Evolutionary conservation across 148 eudicot genomes (phyloP).

Genomic region (Fagopyrum esculentum): DNA sequence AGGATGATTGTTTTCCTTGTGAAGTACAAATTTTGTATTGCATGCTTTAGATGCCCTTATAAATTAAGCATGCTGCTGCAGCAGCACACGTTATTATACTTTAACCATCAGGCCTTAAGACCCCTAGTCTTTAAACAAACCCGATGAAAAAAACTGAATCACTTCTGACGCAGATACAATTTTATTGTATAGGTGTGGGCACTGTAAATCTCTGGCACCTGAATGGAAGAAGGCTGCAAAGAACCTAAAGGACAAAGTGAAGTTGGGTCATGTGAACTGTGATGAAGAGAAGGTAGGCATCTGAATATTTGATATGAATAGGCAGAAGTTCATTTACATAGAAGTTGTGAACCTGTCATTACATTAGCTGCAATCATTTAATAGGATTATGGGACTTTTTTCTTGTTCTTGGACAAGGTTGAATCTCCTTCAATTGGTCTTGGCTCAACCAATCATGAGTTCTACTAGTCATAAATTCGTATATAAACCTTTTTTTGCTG

Average conservation of each 20-base stretch:
- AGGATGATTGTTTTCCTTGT: background rate
- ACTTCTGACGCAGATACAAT: background rate
- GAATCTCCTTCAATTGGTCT: background rate
- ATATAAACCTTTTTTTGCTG: background rate
- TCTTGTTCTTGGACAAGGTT: background rate
- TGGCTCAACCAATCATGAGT: background rate
- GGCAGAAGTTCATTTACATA: background rate
- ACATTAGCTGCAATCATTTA: background rate
- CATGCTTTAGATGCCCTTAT: background rate
- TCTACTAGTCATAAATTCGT: background rate
- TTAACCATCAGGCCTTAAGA: background rate
- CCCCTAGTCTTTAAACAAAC: background rate
- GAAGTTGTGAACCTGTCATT: background rate
- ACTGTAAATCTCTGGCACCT: slow-evolving; percentile 97
- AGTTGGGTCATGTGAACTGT: slow-evolving; percentile 88
- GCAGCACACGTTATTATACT: background rate
- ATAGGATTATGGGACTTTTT: background rate
- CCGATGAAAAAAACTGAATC: background rate
- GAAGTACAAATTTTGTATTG: background rate
- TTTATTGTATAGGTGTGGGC: slow-evolving; percentile 71
- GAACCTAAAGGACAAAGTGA: slow-evolving; percentile 87
- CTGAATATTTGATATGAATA: background rate
- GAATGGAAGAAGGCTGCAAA: slow-evolving; percentile 97
- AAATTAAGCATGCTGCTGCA: background rate
- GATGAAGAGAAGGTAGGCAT: slow-evolving; percentile 78